Evolutionary conservation across 164 flowering plant species (phyloP).

Genomic region (Vitis labrusca): DNA sequence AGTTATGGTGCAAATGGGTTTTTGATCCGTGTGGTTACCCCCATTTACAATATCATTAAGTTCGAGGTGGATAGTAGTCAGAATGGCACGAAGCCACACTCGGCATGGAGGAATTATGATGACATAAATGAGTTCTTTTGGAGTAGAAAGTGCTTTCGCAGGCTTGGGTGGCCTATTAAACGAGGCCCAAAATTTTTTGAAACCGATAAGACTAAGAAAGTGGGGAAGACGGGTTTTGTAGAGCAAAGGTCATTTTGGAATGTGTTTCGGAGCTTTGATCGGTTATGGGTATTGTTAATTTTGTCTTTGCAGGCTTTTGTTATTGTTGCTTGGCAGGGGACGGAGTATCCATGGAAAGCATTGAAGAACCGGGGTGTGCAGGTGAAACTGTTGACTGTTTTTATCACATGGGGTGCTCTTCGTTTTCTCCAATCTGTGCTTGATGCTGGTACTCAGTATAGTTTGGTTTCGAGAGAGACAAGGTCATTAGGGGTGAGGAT

Average conservation of each 20-base stretch:
- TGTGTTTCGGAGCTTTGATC: constrained; percentile 82
- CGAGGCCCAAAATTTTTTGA: constrained; percentile 45
- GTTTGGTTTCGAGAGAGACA: constrained; percentile 74
- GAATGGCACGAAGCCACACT: constrained; percentile 81
- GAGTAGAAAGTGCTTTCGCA: constrained; percentile 67
- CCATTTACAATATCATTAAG: constrained; percentile 57
- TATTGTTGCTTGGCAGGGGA: constrained; percentile 73
- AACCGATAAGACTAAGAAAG: constrained; percentile 27
- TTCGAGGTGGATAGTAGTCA: constrained; percentile 65
- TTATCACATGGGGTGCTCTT: constrained; percentile 85
- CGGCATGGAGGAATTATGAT: constrained; percentile 96
- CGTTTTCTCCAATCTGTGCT: constrained; percentile 73
- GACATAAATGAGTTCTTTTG: constrained; percentile 95
- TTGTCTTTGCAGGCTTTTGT: constrained; percentile 73
- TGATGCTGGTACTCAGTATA: constrained; percentile 94
- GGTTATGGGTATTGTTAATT: constrained; percentile 78
- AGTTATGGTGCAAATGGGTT: constrained; percentile 51
- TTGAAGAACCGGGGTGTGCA: constrained; percentile 57
- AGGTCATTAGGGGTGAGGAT: constrained; percentile 63
- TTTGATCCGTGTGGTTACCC: constrained; percentile 54
- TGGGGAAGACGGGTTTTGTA: constrained; percentile 92
- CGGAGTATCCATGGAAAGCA: constrained; percentile 58
- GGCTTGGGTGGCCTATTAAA: constrained; percentile 78
- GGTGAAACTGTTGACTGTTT: constrained; percentile 65
- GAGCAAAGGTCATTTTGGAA: constrained; percentile 98